These are phyloP conservation scores for Bertia moriformis DNA, from an alignment of 2,329 filamentous ascomycete species.

Conservation along the genomic window DNA sequence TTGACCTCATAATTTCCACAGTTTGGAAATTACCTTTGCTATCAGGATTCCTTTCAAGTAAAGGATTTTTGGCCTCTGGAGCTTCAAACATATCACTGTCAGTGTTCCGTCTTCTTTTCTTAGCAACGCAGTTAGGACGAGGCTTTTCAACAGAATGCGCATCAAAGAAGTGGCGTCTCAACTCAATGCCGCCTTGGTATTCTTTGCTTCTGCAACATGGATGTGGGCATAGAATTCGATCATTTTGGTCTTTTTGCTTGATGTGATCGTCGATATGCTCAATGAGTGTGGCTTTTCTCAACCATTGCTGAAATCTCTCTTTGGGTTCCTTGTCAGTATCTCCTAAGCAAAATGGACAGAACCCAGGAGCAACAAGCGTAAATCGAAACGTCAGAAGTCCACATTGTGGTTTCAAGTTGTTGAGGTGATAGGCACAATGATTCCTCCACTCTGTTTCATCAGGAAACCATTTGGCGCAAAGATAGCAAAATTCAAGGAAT, in stretches of 20 bases:
- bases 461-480: background rate
- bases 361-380: background rate
- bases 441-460: background rate
- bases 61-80: background rate
- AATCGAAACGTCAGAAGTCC: background rate
- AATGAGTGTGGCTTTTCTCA: background rate
- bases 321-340: background rate
- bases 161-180: background rate
- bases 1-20: too few species aligned
- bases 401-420: background rate
- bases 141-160: background rate
- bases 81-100: background rate
- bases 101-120: background rate
- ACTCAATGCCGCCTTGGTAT: background rate
- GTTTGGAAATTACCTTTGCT: too few species aligned
- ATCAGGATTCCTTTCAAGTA: too few species aligned
- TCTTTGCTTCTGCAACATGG: background rate
- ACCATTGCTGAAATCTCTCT: background rate
- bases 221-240: background rate
- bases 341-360: background rate
- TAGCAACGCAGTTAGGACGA: background rate
- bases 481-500: background rate
- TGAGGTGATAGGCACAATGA: background rate
- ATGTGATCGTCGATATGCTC: background rate
- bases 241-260: too few species aligned